Evolutionary conservation across 768 basidiomycete species (phyloP), one percentile per base, ranked within the genome.

Genomic region (Neoboletus subvelutipes): DNA sequence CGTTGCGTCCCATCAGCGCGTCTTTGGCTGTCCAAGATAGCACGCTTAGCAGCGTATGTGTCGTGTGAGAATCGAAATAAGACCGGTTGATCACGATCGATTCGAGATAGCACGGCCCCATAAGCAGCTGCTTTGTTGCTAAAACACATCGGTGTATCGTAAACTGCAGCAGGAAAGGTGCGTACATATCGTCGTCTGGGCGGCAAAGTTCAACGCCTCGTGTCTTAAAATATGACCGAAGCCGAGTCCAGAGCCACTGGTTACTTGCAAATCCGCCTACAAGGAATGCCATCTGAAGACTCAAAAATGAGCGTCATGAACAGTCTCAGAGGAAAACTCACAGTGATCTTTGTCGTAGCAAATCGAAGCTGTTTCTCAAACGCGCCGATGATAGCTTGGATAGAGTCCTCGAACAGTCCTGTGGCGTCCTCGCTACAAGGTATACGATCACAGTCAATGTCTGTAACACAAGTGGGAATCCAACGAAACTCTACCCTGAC

Each of bases 221-320:
- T 1, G 2, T 11, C 33, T 18, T 5, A 34, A 62, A 61, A 49
- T 62, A 54, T 1, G 55, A 54, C 37, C 42, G 42, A 17, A 64
- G 45, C 6, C 37, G 55, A 40, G 34, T 37, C 52, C 55, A 54
- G 12, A 64, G 45, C 33, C 41, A 52, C 13, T 57, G 42, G 11
- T 58, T 64, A 4, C 36, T 37, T 13, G 51, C 49, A 11, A 58
- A 4, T 5, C 62, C 62, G 8, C 60, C 61, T 1, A 63, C 60
- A 6, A 62, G 46, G 26, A 63, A 63, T 18, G 26, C 62, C 41
- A 24, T 48, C 60, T 62, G 17, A n/a, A 45, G 41, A 42, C 24
- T 15, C 24, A 33, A 24, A 5, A 17, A 36, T 34, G n/a, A 17
- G 34, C 20, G 11, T 46, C 6, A 11, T 28, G 18, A 20, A 11